Evolutionary conservation across 2,329 filamentous ascomycete genomes (phyloP).

Genomic region (Penicillium sp.): DNA sequence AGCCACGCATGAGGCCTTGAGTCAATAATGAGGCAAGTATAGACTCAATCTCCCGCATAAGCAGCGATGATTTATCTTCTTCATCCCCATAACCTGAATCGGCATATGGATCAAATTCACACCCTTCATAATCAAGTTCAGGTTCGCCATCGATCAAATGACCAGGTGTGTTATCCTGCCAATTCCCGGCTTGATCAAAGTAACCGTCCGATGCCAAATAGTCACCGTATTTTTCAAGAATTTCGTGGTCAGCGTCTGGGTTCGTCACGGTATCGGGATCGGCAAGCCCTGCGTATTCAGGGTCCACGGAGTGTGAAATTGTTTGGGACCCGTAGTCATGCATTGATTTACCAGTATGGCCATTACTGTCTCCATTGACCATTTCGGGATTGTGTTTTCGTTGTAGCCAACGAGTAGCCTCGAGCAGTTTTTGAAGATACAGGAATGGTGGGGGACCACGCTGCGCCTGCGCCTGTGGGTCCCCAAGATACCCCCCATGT

Average conservation of each 20-base stretch:
- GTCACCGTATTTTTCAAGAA: conserved; percentile 38
- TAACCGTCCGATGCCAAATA: conserved; percentile 39
- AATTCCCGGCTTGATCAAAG: conserved; percentile 38
- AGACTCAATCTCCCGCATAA: conserved; percentile 69
- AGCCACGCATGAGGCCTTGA: conserved; percentile 81
- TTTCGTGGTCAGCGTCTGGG: conserved; percentile 11
- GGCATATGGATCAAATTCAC: conserved; percentile 63
- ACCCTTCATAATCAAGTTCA: conserved; percentile 41
- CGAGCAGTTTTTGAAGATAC: conserved; percentile 70
- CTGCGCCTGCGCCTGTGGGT: conserved; percentile 42
- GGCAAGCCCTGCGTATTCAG: conserved; percentile 36
- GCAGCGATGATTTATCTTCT: conserved; percentile 48
- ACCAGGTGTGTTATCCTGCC: conserved; percentile 28
- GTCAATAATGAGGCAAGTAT: conserved; percentile 76
- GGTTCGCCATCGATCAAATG: conserved; percentile 34
- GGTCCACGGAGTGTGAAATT: conserved; percentile 35
- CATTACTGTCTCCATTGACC: background rate
- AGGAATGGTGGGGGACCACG: conserved; percentile 70
- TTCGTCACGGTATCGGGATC: conserved; percentile 7
- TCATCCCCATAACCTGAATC: conserved; percentile 30
- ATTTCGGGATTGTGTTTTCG: conserved; percentile 26
- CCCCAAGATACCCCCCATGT: conserved; percentile 73
- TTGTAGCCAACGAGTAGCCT: conserved; percentile 68
- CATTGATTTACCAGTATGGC: conserved; percentile 14
- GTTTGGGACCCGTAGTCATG: conserved; percentile 33